Percentiles rank a stretch among this genome's conserved stretches.
phyloP scores from a whole-genome alignment of 192 early-diverging fungal species.

The Gamsiella multidivaricata region DNA sequence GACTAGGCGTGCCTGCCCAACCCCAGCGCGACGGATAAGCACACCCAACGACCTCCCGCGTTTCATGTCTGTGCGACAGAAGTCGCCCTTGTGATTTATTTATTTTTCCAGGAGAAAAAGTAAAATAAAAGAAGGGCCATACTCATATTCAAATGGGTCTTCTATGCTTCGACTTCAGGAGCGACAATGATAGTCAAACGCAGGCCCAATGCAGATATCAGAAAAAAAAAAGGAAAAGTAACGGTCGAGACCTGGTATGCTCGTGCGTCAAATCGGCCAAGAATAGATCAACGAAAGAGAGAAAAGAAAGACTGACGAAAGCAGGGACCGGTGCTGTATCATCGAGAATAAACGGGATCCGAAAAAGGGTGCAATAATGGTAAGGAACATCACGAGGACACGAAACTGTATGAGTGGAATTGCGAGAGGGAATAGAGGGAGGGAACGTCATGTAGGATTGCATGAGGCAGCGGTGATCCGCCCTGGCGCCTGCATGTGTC shows the following conservation, averaged over 20 bases:
- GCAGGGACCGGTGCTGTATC: neutral
- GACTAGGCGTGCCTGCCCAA: no score
- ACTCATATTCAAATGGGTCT: no score
- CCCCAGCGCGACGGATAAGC: neutral
- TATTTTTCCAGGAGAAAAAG: neutral
- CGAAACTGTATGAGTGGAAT: no score
- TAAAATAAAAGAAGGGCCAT: no score
- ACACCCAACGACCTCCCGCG: slow-evolving; percentile 14
- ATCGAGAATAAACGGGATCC: no score
- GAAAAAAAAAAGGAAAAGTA: neutral
- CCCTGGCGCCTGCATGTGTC: neutral
- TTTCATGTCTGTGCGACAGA: slow-evolving; percentile 6
- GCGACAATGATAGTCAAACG: neutral
- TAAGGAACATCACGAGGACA: no score
- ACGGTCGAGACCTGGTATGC: slow-evolving; percentile 9
- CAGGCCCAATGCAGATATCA: neutral
- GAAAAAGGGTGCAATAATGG: no score
- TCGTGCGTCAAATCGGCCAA: neutral
- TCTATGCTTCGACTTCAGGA: neutral
- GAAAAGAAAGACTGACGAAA: neutral
- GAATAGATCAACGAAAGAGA: neutral
- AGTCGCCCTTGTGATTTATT: no score
- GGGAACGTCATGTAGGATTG: no score
- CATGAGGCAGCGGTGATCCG: neutral
- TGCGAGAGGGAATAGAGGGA: no score